Conservation (phyloP, 1,139 yeast genomes). For the Candida sp. region DNA sequence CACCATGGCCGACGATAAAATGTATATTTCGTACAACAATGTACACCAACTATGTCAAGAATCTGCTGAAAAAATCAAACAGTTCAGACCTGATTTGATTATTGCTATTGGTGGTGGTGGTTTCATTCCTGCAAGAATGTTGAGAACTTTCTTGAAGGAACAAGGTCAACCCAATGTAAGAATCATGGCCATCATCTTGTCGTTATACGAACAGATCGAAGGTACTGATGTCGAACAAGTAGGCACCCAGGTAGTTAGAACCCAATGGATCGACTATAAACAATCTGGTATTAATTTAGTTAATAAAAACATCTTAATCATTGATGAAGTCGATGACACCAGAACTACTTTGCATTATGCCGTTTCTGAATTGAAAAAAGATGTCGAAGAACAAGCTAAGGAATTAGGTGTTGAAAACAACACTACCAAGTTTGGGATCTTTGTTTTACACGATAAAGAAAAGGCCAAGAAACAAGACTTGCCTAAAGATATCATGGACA, state of each 20-base stretch:
- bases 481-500: constrained; percentile 59
- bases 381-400: constrained; percentile 57
- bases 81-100: constrained; percentile 78
- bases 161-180: constrained; percentile 87
- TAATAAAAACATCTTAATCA: constrained; percentile 79
- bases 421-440: constrained; percentile 77
- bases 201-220: constrained; percentile 81
- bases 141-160: constrained; percentile 84
- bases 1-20: constrained; percentile 46
- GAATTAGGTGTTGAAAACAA: constrained; percentile 47
- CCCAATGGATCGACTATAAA: constrained; percentile 93
- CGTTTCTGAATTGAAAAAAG: constrained; percentile 80
- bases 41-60: constrained; percentile 92
- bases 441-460: constrained; percentile 89
- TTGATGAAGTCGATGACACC: constrained; percentile 95
- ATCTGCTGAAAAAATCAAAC: constrained; percentile 68
- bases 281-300: constrained; percentile 63
- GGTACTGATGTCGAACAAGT: constrained; percentile 59
- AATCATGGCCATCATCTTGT: constrained; percentile 90
- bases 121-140: constrained; percentile 92
- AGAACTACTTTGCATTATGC: constrained; percentile 95
- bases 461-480: constrained; percentile 84
- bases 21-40: constrained; percentile 88
- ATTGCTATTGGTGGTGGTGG: constrained; percentile 96
- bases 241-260: constrained; percentile 86